These are phyloP conservation scores for Coniochaeta prunicola DNA, from an alignment of 2,329 filamentous ascomycete genomes.

Conservation along the genomic window DNA sequence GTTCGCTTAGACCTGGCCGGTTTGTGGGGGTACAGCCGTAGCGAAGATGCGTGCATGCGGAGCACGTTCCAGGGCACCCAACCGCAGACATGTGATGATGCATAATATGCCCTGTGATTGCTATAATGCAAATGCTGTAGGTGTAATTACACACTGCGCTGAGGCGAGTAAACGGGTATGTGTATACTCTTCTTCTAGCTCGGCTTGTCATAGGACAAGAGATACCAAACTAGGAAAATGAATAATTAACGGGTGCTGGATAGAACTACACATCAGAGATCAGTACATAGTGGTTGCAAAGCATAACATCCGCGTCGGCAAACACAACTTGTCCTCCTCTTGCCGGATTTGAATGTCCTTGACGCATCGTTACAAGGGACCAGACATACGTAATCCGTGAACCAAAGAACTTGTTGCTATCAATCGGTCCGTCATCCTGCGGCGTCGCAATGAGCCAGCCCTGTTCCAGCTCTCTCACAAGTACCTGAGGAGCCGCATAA, in stretches of 20 bases:
- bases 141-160: not conserved
- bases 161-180: too few relatives aligned
- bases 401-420: not conserved
- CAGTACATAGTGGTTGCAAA: too few relatives aligned
- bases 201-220: too few relatives aligned
- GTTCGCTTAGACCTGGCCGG: not conserved
- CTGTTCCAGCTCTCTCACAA: not conserved
- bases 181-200: too few relatives aligned
- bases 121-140: not conserved
- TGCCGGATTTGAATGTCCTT: too few relatives aligned
- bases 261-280: too few relatives aligned
- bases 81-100: not conserved
- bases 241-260: too few relatives aligned
- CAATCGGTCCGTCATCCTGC: conserved; percentile 1
- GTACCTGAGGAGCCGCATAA: not conserved
- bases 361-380: too few relatives aligned
- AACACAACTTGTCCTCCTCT: too few relatives aligned
- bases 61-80: not conserved
- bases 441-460: not conserved
- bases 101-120: not conserved
- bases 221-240: not conserved
- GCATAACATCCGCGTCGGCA: too few relatives aligned
- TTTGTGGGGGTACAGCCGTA: not conserved
- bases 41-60: not conserved
- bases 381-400: not conserved